Evolutionary conservation across 2,329 filamentous ascomycete species (phyloP), one percentile per base, ranked within the genome.

Genomic region (Apiospora hydei): DNA sequence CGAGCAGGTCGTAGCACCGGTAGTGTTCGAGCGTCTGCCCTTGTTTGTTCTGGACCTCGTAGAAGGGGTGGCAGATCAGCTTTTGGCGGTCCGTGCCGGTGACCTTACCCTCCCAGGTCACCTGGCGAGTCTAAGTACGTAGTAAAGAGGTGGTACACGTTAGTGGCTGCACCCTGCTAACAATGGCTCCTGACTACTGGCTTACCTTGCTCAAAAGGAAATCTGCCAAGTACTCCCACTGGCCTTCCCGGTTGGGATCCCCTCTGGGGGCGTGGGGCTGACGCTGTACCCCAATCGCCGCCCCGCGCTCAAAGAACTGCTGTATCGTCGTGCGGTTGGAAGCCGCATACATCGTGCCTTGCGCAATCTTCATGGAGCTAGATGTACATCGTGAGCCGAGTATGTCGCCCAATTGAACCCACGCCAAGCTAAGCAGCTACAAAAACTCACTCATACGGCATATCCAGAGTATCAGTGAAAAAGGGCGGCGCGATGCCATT

Each of bases 61-160:
- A 74, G 47, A 74, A 72, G 2, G 71, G 73, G 38, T 74, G 71
- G 49, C 73, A 74, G 38, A 74, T 57, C 64, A 74, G 70, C 24
- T 69, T 68, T 1, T 71, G 64, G 7, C 70, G 53, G 34, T 74
- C 73, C 1, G 24, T n/a, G 18, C 67, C 61, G 24, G n/a, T 71
- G 44, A 70, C n/a, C 0, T 5, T 47, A 13, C 38, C 2, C 26
- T 44, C 6, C 38, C 57, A 64, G 18, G 38, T 3, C 10, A 13
- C 57, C 16, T 34, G 18, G 18, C 57, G 57, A 0, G 11, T 30
- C 57, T 64, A 16, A 30, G 26, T 30, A 44, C 6, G 26, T 21
- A 5, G 7, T 21, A 21, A 21, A 44, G 43, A 30, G 26, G 26
- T 30, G 26, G 3, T 30, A 30, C 26, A 30, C 41, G 49, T 53